phyloP scores from a whole-genome alignment of 306 rosid species.

The Lathyrus tuberosus region DNA sequence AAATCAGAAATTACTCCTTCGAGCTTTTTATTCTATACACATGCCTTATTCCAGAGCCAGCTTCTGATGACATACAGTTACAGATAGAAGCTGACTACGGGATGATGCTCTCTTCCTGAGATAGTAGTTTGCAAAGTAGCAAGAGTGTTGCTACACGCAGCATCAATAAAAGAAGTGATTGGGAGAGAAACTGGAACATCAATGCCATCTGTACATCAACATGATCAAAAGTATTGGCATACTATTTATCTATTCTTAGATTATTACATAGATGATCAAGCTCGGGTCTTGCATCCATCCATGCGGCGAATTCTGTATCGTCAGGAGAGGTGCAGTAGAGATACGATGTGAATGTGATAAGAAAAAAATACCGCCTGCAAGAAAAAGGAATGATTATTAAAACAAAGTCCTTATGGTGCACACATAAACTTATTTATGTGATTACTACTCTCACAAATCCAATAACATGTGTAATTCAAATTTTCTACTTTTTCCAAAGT shows the following conservation, averaged over 20 bases:
- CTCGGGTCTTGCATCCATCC: constrained; percentile 94
- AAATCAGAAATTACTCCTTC: constrained; percentile 6
- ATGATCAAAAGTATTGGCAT: constrained; percentile 33
- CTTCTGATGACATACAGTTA: constrained; percentile 33
- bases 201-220: constrained; percentile 48
- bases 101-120: constrained; percentile 12
- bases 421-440: background rate
- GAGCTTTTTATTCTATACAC: background rate
- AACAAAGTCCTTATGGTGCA: background rate
- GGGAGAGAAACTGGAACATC: constrained; percentile 23
- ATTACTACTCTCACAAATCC: constrained; percentile 10
- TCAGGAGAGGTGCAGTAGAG: constrained; percentile 64
- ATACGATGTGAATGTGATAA: constrained; percentile 85
- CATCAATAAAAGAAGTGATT: background rate
- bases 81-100: constrained; percentile 15
- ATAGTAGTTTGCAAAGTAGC: constrained; percentile 8
- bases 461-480: background rate
- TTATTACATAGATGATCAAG: constrained; percentile 87
- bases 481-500: background rate
- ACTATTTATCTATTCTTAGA: constrained; percentile 75
- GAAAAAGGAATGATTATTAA: constrained; percentile 6
- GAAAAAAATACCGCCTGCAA: constrained; percentile 78
- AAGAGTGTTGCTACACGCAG: background rate
- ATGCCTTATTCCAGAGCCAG: constrained; percentile 16
- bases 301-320: constrained; percentile 51